Conservation (phyloP, 306 rosid species). For the Sicyos baderoa region DNA sequence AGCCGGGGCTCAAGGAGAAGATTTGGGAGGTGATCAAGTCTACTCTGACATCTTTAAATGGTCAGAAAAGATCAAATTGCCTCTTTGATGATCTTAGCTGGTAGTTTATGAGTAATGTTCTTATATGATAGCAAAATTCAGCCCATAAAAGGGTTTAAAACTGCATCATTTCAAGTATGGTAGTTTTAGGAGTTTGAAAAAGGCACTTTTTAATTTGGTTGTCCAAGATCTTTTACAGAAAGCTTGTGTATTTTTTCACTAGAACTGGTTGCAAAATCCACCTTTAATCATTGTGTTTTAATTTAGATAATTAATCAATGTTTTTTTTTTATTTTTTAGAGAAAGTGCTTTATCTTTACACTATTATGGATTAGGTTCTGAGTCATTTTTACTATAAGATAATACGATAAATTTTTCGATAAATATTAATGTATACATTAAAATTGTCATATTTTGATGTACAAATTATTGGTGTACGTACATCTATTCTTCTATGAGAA, state of each 20-base stretch:
- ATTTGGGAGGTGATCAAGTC: constrained; percentile 66
- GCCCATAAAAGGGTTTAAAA: not conserved
- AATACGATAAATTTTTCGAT: too few relatives aligned
- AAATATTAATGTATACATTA: too few relatives aligned
- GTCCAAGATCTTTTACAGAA: not conserved
- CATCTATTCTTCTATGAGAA: too few relatives aligned
- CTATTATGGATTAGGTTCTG: too few relatives aligned
- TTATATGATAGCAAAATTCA: constrained; percentile 1
- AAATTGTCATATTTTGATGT: not conserved
- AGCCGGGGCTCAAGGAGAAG: constrained; percentile 66
- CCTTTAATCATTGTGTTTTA: not conserved
- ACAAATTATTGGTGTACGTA: not conserved
- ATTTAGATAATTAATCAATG: not conserved
- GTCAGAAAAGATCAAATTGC: constrained; percentile 64
- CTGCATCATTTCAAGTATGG: not conserved
- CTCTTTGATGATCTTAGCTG: constrained; percentile 25
- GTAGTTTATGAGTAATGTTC: constrained; percentile 1
- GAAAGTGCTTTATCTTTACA: too few relatives aligned
- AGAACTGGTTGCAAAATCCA: not conserved
- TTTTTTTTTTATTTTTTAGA: too few relatives aligned
- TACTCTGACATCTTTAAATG: constrained; percentile 62
- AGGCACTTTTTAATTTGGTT: constrained; percentile 1
- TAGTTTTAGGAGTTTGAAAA: constrained; percentile 7
- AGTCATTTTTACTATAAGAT: too few relatives aligned
- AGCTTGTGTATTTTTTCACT: not conserved